Conservation (phyloP, 345 rosid species). For the Barbarea vulgaris region DNA sequence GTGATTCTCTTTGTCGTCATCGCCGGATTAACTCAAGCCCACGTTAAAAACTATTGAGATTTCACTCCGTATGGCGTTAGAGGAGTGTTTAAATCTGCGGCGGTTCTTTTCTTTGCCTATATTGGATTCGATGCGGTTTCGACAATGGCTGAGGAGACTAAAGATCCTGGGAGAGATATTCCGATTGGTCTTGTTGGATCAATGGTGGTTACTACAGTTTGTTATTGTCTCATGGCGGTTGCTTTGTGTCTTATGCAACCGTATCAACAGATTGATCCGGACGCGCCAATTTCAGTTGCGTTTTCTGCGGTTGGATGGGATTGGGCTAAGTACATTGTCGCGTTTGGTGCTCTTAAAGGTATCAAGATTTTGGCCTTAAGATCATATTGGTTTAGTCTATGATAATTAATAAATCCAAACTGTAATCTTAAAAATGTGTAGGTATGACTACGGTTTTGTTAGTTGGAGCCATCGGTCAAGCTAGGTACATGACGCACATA, state of each 20-base stretch:
- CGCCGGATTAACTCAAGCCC: constrained; percentile 62
- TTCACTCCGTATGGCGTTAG: constrained; percentile 59
- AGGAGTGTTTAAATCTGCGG: constrained; percentile 67
- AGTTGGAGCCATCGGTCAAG: constrained; percentile 73
- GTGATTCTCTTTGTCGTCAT: constrained; percentile 74
- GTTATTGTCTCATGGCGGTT: constrained; percentile 64
- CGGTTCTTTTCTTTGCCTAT: constrained; percentile 83
- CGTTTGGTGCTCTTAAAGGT: constrained; percentile 73
- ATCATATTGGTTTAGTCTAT: neutral
- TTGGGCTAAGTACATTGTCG: constrained; percentile 90
- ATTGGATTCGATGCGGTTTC: constrained; percentile 87
- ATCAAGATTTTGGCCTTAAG: constrained; percentile 12
- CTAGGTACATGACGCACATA: constrained; percentile 87
- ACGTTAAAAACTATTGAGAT: constrained; percentile 51
- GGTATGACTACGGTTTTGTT: constrained; percentile 85
- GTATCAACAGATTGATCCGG: constrained; percentile 44
- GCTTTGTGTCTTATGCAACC: constrained; percentile 69
- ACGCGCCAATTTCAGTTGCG: constrained; percentile 79
- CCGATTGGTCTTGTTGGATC: constrained; percentile 90
- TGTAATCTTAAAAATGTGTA: neutral
- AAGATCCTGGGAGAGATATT: constrained; percentile 74
- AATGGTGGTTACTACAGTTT: constrained; percentile 52
- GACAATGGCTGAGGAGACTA: constrained; percentile 92
- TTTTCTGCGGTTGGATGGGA: constrained; percentile 62
- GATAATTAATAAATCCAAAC: neutral